These are phyloP conservation scores for Macroventuria anomochaeta DNA, from an alignment of 2,329 filamentous ascomycete species.

Conservation along the genomic window DNA sequence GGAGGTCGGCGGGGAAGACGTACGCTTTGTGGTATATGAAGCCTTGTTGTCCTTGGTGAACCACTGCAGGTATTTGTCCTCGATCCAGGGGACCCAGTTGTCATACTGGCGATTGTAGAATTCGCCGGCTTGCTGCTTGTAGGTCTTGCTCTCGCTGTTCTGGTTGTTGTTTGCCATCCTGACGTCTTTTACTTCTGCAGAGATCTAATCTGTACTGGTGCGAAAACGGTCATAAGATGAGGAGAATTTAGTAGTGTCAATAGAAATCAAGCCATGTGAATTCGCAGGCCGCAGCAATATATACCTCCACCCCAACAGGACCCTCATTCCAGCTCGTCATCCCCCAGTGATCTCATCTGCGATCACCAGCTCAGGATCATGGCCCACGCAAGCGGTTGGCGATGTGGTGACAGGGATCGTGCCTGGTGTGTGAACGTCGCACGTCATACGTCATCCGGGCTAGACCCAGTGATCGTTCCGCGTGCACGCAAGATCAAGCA, in stretches of 20 bases:
- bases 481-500: conserved; percentile 19
- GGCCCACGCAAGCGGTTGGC: conserved; percentile 2
- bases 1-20: conserved; percentile 25
- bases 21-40: conserved; percentile 73
- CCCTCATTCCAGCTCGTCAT: conserved; percentile 12
- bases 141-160: conserved; percentile 30
- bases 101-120: conserved; percentile 77
- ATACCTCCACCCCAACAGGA: not conserved
- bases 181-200: not conserved
- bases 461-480: conserved; percentile 28
- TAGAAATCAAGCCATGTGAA: not conserved
- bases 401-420: conserved; percentile 9
- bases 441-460: conserved; percentile 26
- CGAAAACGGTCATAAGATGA: not conserved
- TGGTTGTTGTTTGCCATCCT: conserved; percentile 13
- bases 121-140: conserved; percentile 46
- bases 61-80: conserved; percentile 74
- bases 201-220: not conserved
- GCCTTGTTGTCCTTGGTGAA: conserved; percentile 81
- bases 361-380: conserved; percentile 15
- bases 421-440: not conserved
- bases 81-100: conserved; percentile 77
- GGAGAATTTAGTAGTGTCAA: not conserved
- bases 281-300: not conserved
- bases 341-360: conserved; percentile 19